These are phyloP conservation scores for Acer campestre DNA, from an alignment of 345 rosid genomes.

Conservation along the genomic window DNA sequence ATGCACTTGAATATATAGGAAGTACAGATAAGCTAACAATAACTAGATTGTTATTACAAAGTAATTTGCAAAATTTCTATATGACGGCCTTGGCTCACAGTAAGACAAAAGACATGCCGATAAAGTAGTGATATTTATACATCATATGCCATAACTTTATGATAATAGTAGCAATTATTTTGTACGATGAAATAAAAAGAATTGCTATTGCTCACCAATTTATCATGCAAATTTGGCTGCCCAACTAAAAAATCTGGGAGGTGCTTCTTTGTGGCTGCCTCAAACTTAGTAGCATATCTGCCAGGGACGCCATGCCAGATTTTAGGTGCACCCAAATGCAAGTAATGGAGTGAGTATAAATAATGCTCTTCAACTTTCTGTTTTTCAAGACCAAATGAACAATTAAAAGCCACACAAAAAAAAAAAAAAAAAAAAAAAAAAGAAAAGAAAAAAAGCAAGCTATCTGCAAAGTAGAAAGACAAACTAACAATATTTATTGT, in stretches of 20 bases:
- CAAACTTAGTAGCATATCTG: constrained; percentile 43
- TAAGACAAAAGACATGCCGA: background rate
- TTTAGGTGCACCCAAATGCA: constrained; percentile 72
- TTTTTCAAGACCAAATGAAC: constrained; percentile 29
- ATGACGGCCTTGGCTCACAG: background rate
- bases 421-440: background rate
- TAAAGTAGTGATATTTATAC: constrained; percentile 2
- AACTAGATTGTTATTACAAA: background rate
- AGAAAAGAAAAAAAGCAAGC: background rate
- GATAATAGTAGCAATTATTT: constrained; percentile 11
- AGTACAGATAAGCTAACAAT: background rate
- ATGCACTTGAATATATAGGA: background rate
- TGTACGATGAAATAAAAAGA: constrained; percentile 12
- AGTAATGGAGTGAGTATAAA: constrained; percentile 57
- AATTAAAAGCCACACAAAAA: background rate
- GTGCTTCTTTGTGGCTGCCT: constrained; percentile 38
- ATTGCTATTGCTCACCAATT: constrained; percentile 45
- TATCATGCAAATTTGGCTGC: constrained; percentile 32
- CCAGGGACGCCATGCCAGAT: constrained; percentile 66
- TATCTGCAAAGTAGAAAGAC: constrained; percentile 12
- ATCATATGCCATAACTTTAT: background rate
- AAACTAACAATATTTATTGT: background rate
- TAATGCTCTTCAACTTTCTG: constrained; percentile 74
- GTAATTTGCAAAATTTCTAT: background rate
- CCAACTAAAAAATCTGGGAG: constrained; percentile 28